Base-by-base conservation (phyloP, 257 asterid genomes). In the Ehretia macrophylla region DNA sequence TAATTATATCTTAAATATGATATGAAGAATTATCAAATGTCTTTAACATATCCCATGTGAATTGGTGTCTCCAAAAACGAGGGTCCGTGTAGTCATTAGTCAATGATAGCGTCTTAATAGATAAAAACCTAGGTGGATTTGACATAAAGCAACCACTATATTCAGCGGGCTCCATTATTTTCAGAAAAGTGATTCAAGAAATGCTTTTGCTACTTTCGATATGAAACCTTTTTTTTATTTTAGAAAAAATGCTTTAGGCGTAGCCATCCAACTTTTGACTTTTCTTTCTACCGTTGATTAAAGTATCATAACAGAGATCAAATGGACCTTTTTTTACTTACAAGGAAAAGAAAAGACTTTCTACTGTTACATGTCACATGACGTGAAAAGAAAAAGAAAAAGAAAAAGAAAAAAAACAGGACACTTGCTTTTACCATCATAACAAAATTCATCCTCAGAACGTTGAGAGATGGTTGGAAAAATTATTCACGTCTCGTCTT, bases 201-300 rank as follows among this genome's bases (percentile, higher is more conserved):
- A 53, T 38, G 73, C 94, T 89, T 86, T 86, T 77, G 78, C 77
- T 72, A 69, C 62, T 77, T 67, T 77, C 87, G 71, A 86, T 78
- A 57, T 56, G 44, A 64, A 65, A 32, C 57, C 87, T 82, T 85
- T 86, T 82, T 74, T 76, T 76, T 79, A 71, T 70, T 10, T 52
- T 18, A 0, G 13, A 20, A 68, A 77, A 46, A 64, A 63, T 58
- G 69, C 85, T 82, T 82, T 80, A 67, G 78, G 72, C 81, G 74
- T 76, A 51, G 56, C 49, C 64, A 32, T 48, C 45, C 23, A 48
- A 66, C 83, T 68, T 81, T 89, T 84, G 90, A 84, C 95, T 82
- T 73, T n/a, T 18, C 22, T 42, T 14, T 1, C 32, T 42, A 37
- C 14, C 50, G n/a, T 38, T 42, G 61, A n/a, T 46, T 4, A 1